A percentile compares a stretch with the other conserved stretches of the same genome.
phyloP scores from a whole-genome alignment of 2,329 filamentous ascomycete species.

The Westerdykella sp. region DNA sequence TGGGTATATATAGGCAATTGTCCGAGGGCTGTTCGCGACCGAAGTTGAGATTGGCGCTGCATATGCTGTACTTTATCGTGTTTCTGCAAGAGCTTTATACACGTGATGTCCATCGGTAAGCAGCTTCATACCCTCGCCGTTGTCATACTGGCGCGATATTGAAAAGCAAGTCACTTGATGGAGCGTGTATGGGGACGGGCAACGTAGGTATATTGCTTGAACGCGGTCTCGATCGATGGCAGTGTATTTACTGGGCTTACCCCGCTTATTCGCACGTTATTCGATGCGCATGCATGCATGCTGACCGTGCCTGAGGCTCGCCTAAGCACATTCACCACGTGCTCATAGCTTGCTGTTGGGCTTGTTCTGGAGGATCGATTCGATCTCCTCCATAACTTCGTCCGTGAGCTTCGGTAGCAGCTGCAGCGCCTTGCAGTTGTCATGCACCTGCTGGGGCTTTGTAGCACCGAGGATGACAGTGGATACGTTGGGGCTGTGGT shows the following conservation, averaged over 20 bases:
- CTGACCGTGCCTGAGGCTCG: no score
- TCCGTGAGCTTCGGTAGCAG: conserved; percentile 37
- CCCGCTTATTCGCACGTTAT: neutral
- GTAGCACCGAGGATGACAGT: conserved; percentile 52
- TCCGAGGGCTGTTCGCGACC: no score
- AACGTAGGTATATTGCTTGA: neutral
- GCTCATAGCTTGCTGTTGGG: conserved; percentile 17
- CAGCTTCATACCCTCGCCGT: no score
- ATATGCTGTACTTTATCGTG: no score
- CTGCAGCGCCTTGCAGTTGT: conserved; percentile 45
- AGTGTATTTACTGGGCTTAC: neutral
- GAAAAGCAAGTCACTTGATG: no score
- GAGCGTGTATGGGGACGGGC: no score
- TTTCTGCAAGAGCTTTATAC: no score
- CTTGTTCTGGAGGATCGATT: conserved; percentile 37
- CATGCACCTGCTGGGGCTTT: conserved; percentile 45
- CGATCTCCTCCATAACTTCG: conserved; percentile 38
- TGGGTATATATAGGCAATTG: conserved; percentile 11
- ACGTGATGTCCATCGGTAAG: neutral
- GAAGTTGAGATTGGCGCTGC: no score
- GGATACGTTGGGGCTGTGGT: conserved; percentile 44
- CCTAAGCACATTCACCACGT: neutral
- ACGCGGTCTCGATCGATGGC: neutral
- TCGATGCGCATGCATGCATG: neutral
- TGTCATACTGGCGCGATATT: neutral